These are phyloP conservation scores for Chloris gayana DNA, from an alignment of 176 grass and related monocot genomes.

Conservation along the genomic window DNA sequence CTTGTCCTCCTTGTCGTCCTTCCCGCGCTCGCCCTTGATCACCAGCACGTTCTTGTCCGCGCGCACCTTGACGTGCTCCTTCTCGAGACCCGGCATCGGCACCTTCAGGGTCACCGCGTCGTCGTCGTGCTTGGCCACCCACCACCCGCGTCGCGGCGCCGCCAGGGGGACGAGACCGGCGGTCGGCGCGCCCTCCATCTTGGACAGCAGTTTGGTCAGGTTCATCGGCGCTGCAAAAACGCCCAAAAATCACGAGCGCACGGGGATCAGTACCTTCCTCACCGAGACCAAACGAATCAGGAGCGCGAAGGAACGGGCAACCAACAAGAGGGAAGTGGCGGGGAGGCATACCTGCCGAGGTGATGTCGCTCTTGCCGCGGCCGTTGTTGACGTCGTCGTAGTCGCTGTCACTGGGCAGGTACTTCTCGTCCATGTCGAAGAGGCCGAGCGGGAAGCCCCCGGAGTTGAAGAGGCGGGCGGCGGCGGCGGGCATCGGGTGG, in stretches of 20 bases:
- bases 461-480: conserved; percentile 38
- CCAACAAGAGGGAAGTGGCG: no score
- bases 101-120: conserved; percentile 54
- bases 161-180: background rate
- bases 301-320: background rate
- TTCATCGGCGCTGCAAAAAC: background rate
- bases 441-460: conserved; percentile 14
- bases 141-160: conserved; percentile 28
- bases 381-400: background rate
- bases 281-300: background rate
- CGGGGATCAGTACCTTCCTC: background rate
- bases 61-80: conserved; percentile 72
- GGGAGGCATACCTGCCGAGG: conserved; percentile 31
- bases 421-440: conserved; percentile 16
- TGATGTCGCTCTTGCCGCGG: background rate
- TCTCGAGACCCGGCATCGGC: conserved; percentile 72
- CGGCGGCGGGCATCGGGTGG: background rate
- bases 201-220: no score
- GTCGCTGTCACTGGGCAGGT: background rate
- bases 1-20: conserved; percentile 15
- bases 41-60: conserved; percentile 46
- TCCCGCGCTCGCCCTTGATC: conserved; percentile 46
- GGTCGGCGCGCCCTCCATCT: background rate
- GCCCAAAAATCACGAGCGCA: background rate
- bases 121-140: conserved; percentile 53